Conservation (phyloP, 2,329 filamentous ascomycete genomes). For the Phoma sp. region DNA sequence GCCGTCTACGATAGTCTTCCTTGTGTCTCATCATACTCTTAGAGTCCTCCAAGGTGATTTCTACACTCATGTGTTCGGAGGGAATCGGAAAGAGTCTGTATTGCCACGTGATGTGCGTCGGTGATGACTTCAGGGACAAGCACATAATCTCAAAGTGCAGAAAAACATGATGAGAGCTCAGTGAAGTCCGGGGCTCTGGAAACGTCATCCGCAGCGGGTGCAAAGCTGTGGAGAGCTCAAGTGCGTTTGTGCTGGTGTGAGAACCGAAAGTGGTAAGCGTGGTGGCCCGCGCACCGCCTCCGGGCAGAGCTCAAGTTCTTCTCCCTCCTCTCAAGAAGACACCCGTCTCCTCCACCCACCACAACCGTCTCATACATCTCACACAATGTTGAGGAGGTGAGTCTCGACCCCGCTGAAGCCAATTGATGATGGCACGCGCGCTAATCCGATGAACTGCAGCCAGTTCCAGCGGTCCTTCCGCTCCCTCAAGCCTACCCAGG, state of each 20-base stretch:
- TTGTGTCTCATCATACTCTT: neutral
- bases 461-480: constrained; percentile 40
- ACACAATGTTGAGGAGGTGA: constrained; percentile 69
- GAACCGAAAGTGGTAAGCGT: constrained; percentile 17
- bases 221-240: constrained; percentile 16
- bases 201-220: neutral
- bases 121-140: neutral
- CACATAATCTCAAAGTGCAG: neutral
- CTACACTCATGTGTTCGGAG: neutral
- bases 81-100: constrained; percentile 1
- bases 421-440: constrained; percentile 48
- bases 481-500: constrained; percentile 56
- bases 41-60: neutral
- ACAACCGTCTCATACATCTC: constrained; percentile 51
- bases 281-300: constrained; percentile 4
- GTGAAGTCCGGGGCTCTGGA: neutral
- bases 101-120: neutral
- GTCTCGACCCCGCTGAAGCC: constrained; percentile 35
- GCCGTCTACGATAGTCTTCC: neutral
- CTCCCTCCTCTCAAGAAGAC: constrained; percentile 30
- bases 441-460: constrained; percentile 54
- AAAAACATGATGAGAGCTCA: neutral
- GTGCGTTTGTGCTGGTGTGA: constrained; percentile 5
- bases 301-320: constrained; percentile 14
- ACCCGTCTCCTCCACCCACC: constrained; percentile 38